These are phyloP conservation scores for Kodamaea leandrae DNA, from an alignment of 805 yeast species.

Conservation along the genomic window DNA sequence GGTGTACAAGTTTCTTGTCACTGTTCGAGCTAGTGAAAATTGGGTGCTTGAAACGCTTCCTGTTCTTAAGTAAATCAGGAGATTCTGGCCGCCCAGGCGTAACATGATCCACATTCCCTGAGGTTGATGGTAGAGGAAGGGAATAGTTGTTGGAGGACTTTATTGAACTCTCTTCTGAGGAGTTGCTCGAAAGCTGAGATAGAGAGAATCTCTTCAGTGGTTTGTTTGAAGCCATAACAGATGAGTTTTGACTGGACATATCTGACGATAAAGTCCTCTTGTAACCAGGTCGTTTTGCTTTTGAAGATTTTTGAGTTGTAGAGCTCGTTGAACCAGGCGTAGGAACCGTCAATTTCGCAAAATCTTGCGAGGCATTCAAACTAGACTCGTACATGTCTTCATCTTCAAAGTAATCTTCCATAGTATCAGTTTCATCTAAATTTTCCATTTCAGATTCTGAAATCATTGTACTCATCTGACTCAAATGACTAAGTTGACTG, in stretches of 20 bases:
- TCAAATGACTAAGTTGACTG: conserved; percentile 38
- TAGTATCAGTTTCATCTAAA: conserved; percentile 38
- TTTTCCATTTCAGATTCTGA: conserved; percentile 43
- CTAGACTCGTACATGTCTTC: conserved; percentile 39
- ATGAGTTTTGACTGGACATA: conserved; percentile 31
- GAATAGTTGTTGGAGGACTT: conserved; percentile 14
- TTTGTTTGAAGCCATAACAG: conserved; percentile 24
- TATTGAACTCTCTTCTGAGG: conserved; percentile 34
- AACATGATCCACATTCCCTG: conserved; percentile 7
- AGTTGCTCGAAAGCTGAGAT: conserved; percentile 35
- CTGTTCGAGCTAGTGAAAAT: conserved; percentile 2
- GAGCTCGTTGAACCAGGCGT: conserved; percentile 1
- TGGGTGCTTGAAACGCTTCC: conserved; percentile 12
- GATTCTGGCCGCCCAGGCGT: conserved; percentile 10
- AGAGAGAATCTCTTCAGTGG: conserved; percentile 28
- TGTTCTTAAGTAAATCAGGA: conserved; percentile 13
- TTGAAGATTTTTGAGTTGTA: neutral
- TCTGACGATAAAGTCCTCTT: conserved; percentile 36
- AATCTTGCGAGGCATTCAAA: conserved; percentile 33
- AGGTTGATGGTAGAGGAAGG: conserved; percentile 9
- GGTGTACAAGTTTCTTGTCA: conserved; percentile 1
- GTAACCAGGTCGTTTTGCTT: conserved; percentile 29
- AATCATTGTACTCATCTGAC: conserved; percentile 42
- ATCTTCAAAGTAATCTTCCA: conserved; percentile 33
- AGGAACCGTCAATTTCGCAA: conserved; percentile 2